These are phyloP conservation scores for Picochlorum sp. DNA, from an alignment of 139 green algal species.

Conservation along the genomic window DNA sequence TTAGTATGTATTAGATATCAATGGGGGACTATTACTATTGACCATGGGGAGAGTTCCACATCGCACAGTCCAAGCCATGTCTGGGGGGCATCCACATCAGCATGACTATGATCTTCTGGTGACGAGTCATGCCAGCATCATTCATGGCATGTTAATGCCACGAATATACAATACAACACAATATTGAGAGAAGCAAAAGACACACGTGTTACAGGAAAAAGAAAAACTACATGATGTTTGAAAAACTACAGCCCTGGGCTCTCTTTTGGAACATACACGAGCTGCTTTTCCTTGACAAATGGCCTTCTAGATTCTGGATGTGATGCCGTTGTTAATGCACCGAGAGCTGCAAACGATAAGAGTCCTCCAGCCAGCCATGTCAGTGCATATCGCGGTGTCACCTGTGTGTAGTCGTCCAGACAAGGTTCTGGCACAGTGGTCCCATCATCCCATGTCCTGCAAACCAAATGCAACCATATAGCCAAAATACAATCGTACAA, in stretches of 20 bases:
- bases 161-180: too few relatives aligned
- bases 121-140: background rate
- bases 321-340: background rate
- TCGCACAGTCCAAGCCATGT: too few relatives aligned
- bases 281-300: constrained; percentile 14
- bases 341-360: constrained; percentile 26
- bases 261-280: background rate
- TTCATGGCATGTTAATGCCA: too few relatives aligned
- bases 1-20: too few relatives aligned
- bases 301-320: constrained; percentile 31
- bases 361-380: constrained; percentile 32
- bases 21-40: too few relatives aligned
- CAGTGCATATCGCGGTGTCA: constrained; percentile 30
- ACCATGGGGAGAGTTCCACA: too few relatives aligned
- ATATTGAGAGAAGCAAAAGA: too few relatives aligned
- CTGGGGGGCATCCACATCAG: too few relatives aligned
- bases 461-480: background rate
- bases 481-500: background rate
- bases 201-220: background rate
- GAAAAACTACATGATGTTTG: background rate
- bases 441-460: constrained; percentile 60
- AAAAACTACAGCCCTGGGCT: background rate
- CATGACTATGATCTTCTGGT: too few relatives aligned
- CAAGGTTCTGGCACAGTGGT: constrained; percentile 50
- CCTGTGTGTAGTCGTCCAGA: constrained; percentile 43